Percentiles rank a stretch among this genome's conserved stretches.
Evolutionary conservation across 257 asterid genomes (phyloP).

Genomic region (Plantago ovata): DNA sequence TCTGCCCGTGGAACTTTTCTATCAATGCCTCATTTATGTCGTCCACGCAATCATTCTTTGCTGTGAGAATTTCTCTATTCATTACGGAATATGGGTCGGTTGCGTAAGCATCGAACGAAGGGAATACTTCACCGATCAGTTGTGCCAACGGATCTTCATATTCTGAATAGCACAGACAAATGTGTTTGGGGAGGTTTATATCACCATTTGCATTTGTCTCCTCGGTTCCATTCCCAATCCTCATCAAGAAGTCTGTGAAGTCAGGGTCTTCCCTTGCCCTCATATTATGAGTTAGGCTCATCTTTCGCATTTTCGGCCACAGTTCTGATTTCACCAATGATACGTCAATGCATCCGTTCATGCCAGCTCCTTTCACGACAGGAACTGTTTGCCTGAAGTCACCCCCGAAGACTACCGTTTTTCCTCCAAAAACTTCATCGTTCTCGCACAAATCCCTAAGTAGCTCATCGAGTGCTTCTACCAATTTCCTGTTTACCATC

Average conservation of each 20-base stretch:
- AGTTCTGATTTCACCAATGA: not conserved
- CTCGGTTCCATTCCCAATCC: not conserved
- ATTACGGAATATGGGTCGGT: not conserved
- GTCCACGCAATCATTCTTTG: too few species aligned
- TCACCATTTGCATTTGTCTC: not conserved
- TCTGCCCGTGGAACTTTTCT: too few species aligned
- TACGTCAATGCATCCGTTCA: not conserved
- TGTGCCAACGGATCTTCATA: not conserved
- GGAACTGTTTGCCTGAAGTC: not conserved
- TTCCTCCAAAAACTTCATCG: not conserved
- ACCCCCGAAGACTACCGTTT: not conserved
- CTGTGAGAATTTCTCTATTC: not conserved
- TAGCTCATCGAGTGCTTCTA: too few species aligned
- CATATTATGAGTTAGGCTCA: not conserved
- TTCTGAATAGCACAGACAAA: not conserved
- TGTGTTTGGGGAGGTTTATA: not conserved
- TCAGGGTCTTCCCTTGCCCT: not conserved
- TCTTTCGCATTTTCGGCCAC: not conserved
- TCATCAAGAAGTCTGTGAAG: not conserved
- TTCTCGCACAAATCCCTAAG: too few species aligned
- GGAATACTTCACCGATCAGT: not conserved
- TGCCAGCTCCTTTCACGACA: not conserved
- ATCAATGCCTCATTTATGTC: too few species aligned
- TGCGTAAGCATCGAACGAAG: not conserved
- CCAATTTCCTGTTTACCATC: too few species aligned